Conservation (phyloP, 1,139 yeast species). For the Blastobotrys elegans region DNA sequence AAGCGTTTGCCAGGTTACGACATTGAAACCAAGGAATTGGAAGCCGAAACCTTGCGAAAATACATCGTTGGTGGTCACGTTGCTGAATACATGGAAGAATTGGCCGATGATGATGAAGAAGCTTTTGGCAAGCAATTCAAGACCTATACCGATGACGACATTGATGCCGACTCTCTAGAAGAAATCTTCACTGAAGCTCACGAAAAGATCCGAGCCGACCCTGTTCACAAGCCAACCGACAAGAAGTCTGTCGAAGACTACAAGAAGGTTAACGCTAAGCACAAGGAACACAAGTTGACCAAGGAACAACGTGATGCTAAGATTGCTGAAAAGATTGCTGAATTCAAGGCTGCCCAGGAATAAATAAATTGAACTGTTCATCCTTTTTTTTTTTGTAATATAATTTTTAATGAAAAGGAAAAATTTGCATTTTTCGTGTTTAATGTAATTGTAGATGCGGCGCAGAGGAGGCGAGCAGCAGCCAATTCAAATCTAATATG, state of each 20-base stretch:
- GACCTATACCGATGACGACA: conserved; percentile 93
- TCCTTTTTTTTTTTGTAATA: not conserved
- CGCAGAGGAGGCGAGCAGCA: no score
- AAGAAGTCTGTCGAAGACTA: conserved; percentile 97
- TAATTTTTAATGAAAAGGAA: not conserved
- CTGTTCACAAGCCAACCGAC: conserved; percentile 73
- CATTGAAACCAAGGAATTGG: conserved; percentile 96
- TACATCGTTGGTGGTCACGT: conserved; percentile 99
- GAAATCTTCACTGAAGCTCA: conserved; percentile 94
- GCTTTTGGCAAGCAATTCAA: conserved; percentile 95
- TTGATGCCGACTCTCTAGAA: conserved; percentile 96
- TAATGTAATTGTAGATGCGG: no score
- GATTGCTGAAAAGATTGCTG: conserved; percentile 86
- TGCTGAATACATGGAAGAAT: conserved; percentile 99
- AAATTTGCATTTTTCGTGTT: not conserved
- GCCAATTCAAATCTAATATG: no score
- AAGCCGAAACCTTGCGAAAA: conserved; percentile 95
- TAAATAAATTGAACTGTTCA: not conserved
- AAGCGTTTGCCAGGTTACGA: conserved; percentile 99
- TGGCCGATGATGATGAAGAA: conserved; percentile 99
- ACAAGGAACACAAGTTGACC: conserved; percentile 84
- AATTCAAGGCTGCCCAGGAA: conserved; percentile 23
- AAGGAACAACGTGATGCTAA: conserved; percentile 86
- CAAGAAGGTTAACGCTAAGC: conserved; percentile 95
- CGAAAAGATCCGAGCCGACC: conserved; percentile 94